phyloP scores from a whole-genome alignment of 495 filamentous ascomycete genomes.

The Rhypophila decipiens region DNA sequence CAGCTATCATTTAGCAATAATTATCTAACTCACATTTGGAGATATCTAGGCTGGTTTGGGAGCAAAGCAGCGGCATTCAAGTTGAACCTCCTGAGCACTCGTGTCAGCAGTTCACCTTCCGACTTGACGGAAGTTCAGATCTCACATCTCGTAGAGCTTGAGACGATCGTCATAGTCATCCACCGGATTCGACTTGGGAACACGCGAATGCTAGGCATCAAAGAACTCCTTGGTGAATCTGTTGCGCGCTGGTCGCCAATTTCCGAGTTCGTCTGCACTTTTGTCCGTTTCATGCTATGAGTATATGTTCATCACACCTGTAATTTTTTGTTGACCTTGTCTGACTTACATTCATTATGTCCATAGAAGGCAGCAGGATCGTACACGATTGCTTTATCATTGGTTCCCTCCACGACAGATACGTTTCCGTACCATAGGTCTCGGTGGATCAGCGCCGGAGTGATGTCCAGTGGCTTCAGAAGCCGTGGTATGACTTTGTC shows the following conservation, averaged over 20 bases:
- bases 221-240: constrained; percentile 12
- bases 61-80: neutral
- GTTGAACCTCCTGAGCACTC: neutral
- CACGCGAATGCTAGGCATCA: constrained; percentile 12
- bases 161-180: constrained; percentile 21
- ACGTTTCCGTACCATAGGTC: constrained; percentile 45
- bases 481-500: constrained; percentile 31
- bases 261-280: constrained; percentile 24
- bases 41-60: too few species aligned
- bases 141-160: constrained; percentile 20
- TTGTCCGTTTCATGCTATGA: too few species aligned
- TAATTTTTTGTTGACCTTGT: neutral
- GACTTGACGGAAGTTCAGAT: neutral
- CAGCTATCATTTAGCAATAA: too few species aligned
- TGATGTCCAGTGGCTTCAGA: constrained; percentile 36
- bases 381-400: constrained; percentile 33
- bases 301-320: neutral
- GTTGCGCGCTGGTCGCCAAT: constrained; percentile 23
- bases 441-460: constrained; percentile 42
- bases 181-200: constrained; percentile 10
- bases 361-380: constrained; percentile 43
- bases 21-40: too few species aligned
- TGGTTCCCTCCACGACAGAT: constrained; percentile 23
- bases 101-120: neutral
- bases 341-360: constrained; percentile 39